phyloP scores from a whole-genome alignment of 768 basidiomycete genomes.

The Daedaleopsis nitida region DNA sequence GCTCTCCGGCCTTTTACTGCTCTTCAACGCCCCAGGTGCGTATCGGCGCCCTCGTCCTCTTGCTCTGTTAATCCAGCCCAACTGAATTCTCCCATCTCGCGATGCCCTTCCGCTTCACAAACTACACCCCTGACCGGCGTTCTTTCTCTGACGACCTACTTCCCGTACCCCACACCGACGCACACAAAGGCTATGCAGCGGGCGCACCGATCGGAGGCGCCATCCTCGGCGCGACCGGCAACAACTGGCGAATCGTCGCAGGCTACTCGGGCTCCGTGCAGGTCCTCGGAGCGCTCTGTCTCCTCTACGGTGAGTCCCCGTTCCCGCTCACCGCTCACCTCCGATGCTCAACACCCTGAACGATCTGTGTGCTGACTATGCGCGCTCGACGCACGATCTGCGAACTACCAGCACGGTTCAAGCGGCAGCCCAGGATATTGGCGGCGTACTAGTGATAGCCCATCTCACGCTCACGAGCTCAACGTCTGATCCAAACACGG shows the following conservation, averaged over 20 bases:
- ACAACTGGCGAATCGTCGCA: constrained; percentile 36
- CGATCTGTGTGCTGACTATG: not conserved
- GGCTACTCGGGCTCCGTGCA: constrained; percentile 33
- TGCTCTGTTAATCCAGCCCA: too few species aligned
- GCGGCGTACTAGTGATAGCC: constrained; percentile 18
- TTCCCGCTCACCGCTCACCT: not conserved
- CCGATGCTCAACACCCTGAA: not conserved
- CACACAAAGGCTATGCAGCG: constrained; percentile 32
- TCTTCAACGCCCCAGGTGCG: constrained; percentile 20
- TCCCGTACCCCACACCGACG: not conserved
- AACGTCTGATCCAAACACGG: too few species aligned
- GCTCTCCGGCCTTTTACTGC: constrained; percentile 20
- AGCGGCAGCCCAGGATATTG: constrained; percentile 15
- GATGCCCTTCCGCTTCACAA: too few species aligned
- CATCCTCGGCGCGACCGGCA: constrained; percentile 31
- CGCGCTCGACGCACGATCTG: not conserved
- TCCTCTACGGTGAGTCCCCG: constrained; percentile 32
- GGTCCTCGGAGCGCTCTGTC: constrained; percentile 30
- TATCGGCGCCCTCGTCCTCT: not conserved
- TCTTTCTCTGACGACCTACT: not conserved
- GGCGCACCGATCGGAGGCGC: constrained; percentile 37
- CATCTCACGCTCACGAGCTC: too few species aligned
- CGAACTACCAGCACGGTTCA: constrained; percentile 8
- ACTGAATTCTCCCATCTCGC: too few species aligned
- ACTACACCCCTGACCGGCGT: too few species aligned